Percentiles rank a stretch among this genome's conserved stretches.
These are phyloP conservation scores for Schwanniomyces polymorphus DNA, from an alignment of 805 yeast species.

Conservation along the genomic window DNA sequence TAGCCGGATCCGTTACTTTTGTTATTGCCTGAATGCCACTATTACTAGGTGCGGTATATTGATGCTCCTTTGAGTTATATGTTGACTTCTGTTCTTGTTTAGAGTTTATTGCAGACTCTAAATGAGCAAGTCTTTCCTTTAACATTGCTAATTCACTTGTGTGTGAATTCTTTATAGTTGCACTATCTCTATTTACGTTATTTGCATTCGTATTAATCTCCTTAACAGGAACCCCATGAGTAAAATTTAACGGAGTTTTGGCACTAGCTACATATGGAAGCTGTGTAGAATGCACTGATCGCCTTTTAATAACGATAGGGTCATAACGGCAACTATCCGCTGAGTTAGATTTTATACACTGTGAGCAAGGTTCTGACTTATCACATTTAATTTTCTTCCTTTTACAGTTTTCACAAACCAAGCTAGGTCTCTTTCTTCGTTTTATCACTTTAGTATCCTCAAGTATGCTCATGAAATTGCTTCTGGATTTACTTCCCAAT, in stretches of 20 bases:
- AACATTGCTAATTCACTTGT: slow-evolving; percentile 15
- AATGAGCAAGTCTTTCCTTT: slow-evolving; percentile 15
- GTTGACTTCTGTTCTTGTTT: not conserved
- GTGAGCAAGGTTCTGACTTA: slow-evolving; percentile 34
- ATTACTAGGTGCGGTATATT: not conserved
- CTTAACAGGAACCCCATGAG: not conserved
- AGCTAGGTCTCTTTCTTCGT: slow-evolving; percentile 33
- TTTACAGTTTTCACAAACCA: slow-evolving; percentile 38
- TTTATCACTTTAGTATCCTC: slow-evolving; percentile 3
- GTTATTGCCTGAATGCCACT: not conserved
- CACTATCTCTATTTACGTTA: not conserved
- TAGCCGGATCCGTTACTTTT: not conserved
- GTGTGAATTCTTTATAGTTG: not conserved
- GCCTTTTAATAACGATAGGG: not conserved
- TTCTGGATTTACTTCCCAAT: too few species aligned
- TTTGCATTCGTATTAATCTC: not conserved
- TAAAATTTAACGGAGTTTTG: slow-evolving; percentile 16
- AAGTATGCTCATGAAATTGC: too few species aligned
- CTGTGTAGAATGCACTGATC: not conserved
- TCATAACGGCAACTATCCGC: slow-evolving; percentile 15
- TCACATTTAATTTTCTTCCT: slow-evolving; percentile 35
- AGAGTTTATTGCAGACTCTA: slow-evolving; percentile 11
- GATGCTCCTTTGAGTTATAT: not conserved
- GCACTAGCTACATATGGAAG: slow-evolving; percentile 19
- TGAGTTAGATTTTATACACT: slow-evolving; percentile 26